Evolutionary conservation across 305 asterid genomes (phyloP).

Genomic region (Fraxinus dipetala): DNA sequence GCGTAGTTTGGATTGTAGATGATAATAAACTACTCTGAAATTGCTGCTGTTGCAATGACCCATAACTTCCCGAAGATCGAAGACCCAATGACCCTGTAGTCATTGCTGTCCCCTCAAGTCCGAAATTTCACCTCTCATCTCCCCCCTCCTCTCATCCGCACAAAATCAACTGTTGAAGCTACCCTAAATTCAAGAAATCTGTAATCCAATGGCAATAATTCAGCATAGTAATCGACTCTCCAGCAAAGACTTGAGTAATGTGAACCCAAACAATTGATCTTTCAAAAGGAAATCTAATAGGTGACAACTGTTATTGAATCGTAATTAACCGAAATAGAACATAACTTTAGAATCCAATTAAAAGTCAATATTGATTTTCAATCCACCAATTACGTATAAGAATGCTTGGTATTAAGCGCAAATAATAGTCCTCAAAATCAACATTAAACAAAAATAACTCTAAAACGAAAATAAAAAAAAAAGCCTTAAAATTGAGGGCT

Average conservation of each 20-base stretch:
- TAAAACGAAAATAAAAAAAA: conserved; percentile 16
- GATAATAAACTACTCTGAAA: conserved; percentile 48
- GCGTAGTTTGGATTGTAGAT: conserved; percentile 52
- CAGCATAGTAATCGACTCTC: neutral
- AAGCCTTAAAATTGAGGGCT: conserved; percentile 25
- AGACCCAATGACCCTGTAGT: conserved; percentile 85
- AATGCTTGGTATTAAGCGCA: conserved; percentile 18
- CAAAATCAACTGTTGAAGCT: conserved; percentile 16
- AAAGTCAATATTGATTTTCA: conserved; percentile 4
- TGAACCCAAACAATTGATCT: conserved; percentile 26
- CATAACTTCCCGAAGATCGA: conserved; percentile 91
- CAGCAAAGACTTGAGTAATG: conserved; percentile 15
- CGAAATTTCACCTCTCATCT: conserved; percentile 54
- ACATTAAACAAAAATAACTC: neutral
- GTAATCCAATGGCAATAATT: conserved; percentile 30
- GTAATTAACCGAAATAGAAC: conserved; percentile 18
- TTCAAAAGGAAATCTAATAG: neutral
- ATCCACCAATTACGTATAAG: conserved; percentile 20
- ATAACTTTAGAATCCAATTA: conserved; percentile 27
- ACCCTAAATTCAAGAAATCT: neutral
- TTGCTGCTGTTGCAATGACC: conserved; percentile 64
- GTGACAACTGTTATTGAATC: conserved; percentile 17
- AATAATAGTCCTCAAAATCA: conserved; percentile 18
- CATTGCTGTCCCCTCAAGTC: conserved; percentile 62
- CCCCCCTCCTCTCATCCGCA: conserved; percentile 49